phyloP scores from a whole-genome alignment of 306 rosid genomes.

The Fragaria nilgerrensis region DNA sequence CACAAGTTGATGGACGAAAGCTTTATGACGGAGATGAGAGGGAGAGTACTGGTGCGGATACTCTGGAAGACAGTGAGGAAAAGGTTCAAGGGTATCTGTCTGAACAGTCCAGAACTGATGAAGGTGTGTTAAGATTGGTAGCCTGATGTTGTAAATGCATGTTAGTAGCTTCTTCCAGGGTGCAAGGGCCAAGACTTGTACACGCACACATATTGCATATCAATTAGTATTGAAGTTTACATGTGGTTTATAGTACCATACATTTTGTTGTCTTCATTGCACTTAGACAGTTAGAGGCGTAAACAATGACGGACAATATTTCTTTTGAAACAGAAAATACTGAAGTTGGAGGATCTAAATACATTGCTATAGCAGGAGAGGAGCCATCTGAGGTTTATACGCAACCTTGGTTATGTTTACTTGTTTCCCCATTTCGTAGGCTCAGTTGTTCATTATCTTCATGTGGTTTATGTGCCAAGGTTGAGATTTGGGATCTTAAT shows the following conservation, averaged over 20 bases:
- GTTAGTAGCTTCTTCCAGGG: neutral
- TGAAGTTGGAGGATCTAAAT: conserved; percentile 46
- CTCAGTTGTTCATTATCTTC: conserved; percentile 21
- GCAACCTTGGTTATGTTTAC: conserved; percentile 17
- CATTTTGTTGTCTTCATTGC: neutral
- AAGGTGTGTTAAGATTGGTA: conserved; percentile 46
- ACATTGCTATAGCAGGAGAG: conserved; percentile 78
- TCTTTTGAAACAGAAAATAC: conserved; percentile 30
- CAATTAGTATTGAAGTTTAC: conserved; percentile 11
- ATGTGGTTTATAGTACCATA: neutral
- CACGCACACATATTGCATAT: neutral
- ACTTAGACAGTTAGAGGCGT: conserved; percentile 4
- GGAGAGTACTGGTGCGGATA: conserved; percentile 28
- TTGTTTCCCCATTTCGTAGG: conserved; percentile 3
- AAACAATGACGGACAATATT: conserved; percentile 18
- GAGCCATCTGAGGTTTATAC: conserved; percentile 64
- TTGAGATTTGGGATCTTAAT: conserved; percentile 93
- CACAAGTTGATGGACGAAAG: conserved; percentile 20
- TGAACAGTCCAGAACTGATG: conserved; percentile 29
- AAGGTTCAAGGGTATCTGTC: conserved; percentile 26
- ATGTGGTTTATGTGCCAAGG: conserved; percentile 46
- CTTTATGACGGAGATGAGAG: conserved; percentile 23
- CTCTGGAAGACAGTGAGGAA: conserved; percentile 23
- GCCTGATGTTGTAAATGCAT: conserved; percentile 5
- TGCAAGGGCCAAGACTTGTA: conserved; percentile 5